Evolutionary conservation across 108 stramenopile genomes (phyloP), one percentile per base, ranked within the genome.

Genomic region (Skeletonema menzelii): DNA sequence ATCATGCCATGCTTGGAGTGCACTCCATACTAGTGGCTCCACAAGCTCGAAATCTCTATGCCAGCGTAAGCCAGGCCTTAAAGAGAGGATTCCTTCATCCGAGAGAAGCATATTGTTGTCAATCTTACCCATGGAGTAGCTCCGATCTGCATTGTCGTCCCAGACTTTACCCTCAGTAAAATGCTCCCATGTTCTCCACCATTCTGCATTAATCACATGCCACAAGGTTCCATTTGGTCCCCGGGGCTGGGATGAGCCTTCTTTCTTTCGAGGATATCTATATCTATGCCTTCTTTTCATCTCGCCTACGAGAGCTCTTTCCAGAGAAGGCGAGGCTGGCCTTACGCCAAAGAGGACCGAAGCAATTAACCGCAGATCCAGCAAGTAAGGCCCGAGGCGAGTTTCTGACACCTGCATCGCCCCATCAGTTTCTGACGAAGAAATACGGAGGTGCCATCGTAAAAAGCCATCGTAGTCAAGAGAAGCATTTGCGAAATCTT

Each of bases 1-100:
- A 74, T 95, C 94, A 63, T 95, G 91, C 94, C 94, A 95, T 10
- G 90, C 91, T 67, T 95, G 94, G 0, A 95, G 70, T 24, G 91
- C 94, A 56, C 86, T 90, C 91, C 91, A 95, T 20, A 76, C 90
- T 38, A 91, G 59, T 17, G 94, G 94, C 27, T 91, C 88, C 28
- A 95, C 60, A 14, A 95, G 88, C 76, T 95, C 91, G 69, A 91
- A 95, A 63, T 95, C 94, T 62, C 85, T 85, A 42, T 80, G 80
- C 86, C 86, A 90, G 49, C 84, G 82, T 35, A 95, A 82, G 42
- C 86, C 87, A 40, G 58, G 72, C 56, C 82, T 82, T 22, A 95
- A 58, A 17, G 90, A 90, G 38, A 95, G 79, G 47, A 85, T 88
- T 12, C 93, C 93, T 70, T 85, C 84, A 10, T 89, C 90, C 32